A percentile compares a stretch with the other conserved stretches of the same genome.
These are phyloP conservation scores for Pholiota microspora DNA, from an alignment of 768 basidiomycete genomes.

Conservation along the genomic window DNA sequence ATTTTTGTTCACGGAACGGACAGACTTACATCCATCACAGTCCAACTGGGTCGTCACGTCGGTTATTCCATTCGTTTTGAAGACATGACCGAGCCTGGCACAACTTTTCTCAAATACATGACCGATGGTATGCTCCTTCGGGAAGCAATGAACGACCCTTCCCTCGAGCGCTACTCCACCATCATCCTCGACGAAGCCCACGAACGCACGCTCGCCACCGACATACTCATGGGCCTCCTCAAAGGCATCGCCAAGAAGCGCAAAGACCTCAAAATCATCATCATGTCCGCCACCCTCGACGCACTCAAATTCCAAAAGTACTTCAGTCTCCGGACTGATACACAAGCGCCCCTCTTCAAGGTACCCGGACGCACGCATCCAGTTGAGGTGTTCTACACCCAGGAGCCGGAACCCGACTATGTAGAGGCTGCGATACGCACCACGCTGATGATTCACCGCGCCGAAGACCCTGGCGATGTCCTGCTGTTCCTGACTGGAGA, in stretches of 20 bases:
- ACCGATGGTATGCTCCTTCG: constrained; percentile 99
- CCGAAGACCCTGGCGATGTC: constrained; percentile 91
- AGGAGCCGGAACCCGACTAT: constrained; percentile 92
- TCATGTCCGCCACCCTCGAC: constrained; percentile 98
- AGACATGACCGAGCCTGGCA: constrained; percentile 87
- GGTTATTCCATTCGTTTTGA: constrained; percentile 99
- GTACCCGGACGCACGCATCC: constrained; percentile 93
- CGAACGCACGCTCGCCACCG: constrained; percentile 95
- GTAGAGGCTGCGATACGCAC: constrained; percentile 96
- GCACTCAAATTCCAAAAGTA: constrained; percentile 97
- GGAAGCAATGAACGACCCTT: constrained; percentile 96
- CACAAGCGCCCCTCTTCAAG: constrained; percentile 77
- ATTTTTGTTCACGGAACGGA: neutral
- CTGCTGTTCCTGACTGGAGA: constrained; percentile 96
- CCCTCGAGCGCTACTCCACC: constrained; percentile 87
- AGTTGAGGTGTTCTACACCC: constrained; percentile 93
- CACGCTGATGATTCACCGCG: constrained; percentile 95
- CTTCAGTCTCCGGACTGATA: constrained; percentile 54
- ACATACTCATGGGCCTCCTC: constrained; percentile 96
- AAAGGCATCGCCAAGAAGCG: constrained; percentile 82
- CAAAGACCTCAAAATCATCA: constrained; percentile 89
- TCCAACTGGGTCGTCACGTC: constrained; percentile 90
- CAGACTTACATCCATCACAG: constrained; percentile 34
- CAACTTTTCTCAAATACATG: constrained; percentile 98
- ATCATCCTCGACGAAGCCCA: constrained; percentile 99